Percentiles rank a stretch among this genome's conserved stretches.
Evolutionary conservation across 805 yeast genomes (phyloP).

Genomic region (Wickerhamiella kurtzmanii): DNA sequence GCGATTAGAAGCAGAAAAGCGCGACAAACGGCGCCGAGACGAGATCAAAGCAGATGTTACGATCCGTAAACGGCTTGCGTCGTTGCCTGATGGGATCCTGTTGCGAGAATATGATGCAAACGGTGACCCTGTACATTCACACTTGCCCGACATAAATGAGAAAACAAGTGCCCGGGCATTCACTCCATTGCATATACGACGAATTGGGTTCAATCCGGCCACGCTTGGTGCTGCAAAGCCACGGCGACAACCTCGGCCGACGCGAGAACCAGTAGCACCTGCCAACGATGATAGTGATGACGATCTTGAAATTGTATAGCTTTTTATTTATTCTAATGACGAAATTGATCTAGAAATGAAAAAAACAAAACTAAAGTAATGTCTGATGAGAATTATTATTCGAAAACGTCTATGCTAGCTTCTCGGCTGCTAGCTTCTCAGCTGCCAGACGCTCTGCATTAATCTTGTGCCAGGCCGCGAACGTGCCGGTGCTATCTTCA

Average conservation of each 20-base stretch:
- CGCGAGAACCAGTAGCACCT: too few relatives aligned
- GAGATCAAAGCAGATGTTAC: slow-evolving; percentile 21
- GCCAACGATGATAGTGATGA: slow-evolving; percentile 17
- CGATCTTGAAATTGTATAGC: slow-evolving; percentile 13
- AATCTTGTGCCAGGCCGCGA: slow-evolving; percentile 37
- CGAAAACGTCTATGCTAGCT: too few relatives aligned
- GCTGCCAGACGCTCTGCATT: slow-evolving; percentile 21
- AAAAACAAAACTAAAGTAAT: not conserved
- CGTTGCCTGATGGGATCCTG: slow-evolving; percentile 16
- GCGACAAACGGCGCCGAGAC: slow-evolving; percentile 18
- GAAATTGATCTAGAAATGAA: too few relatives aligned
- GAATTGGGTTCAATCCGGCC: slow-evolving; percentile 22
- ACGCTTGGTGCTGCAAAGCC: not conserved
- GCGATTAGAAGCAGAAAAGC: slow-evolving; percentile 22
- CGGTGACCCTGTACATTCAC: slow-evolving; percentile 12
- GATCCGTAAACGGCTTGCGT: slow-evolving; percentile 26
- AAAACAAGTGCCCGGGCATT: slow-evolving; percentile 8
- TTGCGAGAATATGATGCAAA: slow-evolving; percentile 17
- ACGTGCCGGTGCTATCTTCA: slow-evolving; percentile 35
- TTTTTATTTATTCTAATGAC: not conserved
- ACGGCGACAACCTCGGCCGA: not conserved
- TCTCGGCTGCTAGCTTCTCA: too few relatives aligned
- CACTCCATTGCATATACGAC: slow-evolving; percentile 17
- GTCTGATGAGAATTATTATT: too few relatives aligned
- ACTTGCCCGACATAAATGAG: not conserved